Conservation (phyloP, 345 rosid species). For the Salix viminalis region DNA sequence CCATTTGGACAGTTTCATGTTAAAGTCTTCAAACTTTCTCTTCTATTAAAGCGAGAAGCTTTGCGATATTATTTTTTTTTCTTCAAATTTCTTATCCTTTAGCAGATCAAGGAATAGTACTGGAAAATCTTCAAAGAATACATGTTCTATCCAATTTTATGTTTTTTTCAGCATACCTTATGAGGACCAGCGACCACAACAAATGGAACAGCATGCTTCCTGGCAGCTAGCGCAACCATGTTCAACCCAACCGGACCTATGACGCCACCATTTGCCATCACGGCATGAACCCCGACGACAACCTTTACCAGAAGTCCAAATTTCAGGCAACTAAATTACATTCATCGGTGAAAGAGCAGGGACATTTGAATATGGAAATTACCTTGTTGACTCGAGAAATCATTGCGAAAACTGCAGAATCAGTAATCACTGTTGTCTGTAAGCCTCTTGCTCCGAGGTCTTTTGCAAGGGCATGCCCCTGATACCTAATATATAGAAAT, state of each 20-base stretch:
- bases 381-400: constrained; percentile 91
- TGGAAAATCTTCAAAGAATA: background rate
- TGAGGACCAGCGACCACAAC: constrained; percentile 90
- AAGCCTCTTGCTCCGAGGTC: constrained; percentile 79
- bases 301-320: constrained; percentile 40
- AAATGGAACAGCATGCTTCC: constrained; percentile 89
- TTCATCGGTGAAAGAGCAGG: background rate
- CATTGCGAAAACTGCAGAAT: constrained; percentile 94
- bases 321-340: constrained; percentile 5
- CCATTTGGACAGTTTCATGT: background rate
- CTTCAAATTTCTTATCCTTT: background rate
- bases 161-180: constrained; percentile 44
- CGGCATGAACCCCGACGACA: constrained; percentile 88
- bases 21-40: background rate
- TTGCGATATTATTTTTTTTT: background rate
- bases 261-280: constrained; percentile 89
- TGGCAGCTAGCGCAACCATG: constrained; percentile 86
- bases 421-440: constrained; percentile 81
- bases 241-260: constrained; percentile 90
- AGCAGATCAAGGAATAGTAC: background rate
- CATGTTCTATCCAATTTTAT: background rate
- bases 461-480: constrained; percentile 79
- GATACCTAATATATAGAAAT: constrained; percentile 47
- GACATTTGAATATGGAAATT: background rate
- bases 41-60: background rate